Evolutionary conservation across 2,329 filamentous ascomycete species (phyloP), one percentile per base, ranked within the genome.

Genomic region (Fusarium ambrosium): DNA sequence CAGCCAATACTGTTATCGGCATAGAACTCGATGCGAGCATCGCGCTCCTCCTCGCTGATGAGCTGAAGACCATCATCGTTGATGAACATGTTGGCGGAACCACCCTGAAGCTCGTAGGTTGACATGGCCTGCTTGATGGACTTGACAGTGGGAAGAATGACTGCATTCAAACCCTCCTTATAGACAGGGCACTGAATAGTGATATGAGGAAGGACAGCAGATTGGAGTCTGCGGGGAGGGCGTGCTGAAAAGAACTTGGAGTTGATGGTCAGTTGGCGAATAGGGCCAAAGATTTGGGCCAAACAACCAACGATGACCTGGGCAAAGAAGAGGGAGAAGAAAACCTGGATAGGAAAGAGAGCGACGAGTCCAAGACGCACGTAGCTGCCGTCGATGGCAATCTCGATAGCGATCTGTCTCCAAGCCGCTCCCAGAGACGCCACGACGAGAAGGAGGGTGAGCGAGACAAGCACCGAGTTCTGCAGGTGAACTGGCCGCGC

Each of bases 161-260:
- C 94, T 71, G 87, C 90, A 39, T 85, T 85, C 4, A 97, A 87
- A 74, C 94, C 94, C 81, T 97, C 94, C 82, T 96, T 97, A 86
- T 97, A 97, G 0, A 97, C 93, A 6, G 94, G 94, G 81, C 94
- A 95, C 80, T 97, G 94, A 48, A 97, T 93, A 4, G 94, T 96
- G 73, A 94, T 87, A 79, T 94, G 93, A 3, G 93, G 93, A 18
- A 95, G 87, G 29, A 86, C 80, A 8, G 84, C 79, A 1, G 83
- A 85, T 66, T 89, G 88, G 32, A 95, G 82, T 58, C 93, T 87
- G 22, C 89, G 88, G 2, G 92, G 91, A 10, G 92, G 88, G n/a
- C 88, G 86, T 1, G 93, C 94, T 0, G 94, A 96, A 84, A 93
- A 97, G 85, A 92, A 96, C 81, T 93, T 94, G 79, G 93, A 95